Evolutionary conservation across 768 basidiomycete genomes (phyloP), one percentile per base, ranked within the genome.

Genomic region (Baorangia bicolor): DNA sequence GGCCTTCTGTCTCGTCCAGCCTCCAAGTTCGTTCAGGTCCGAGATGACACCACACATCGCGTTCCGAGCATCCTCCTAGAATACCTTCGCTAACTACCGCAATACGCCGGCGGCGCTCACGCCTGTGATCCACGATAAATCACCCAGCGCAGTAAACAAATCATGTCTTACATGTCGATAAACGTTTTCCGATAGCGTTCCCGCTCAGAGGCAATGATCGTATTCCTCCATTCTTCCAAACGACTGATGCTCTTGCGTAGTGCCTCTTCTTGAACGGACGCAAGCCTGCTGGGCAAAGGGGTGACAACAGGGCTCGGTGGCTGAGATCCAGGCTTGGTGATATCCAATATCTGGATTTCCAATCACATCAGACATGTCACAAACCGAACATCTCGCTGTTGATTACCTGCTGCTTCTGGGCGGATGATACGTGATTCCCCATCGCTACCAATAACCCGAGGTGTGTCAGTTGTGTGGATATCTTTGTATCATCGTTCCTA

Each of bases 1-100:
- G 94, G 1, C 94, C 94, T 64, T 97, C 94, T 2, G 93, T 94
- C 64, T 95, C 94, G 58, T 96, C 94, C 42, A 96, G 71, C 31
- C 87, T 76, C 94, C 94, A 96, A 12, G 80, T 62, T 8, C 73
- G 73, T 23, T 74, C 73, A 3, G 65, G 73, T 38, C 75, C 76
- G 16, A 78, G 69, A 41, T 81, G 78, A 2, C 86, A 84, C 94
- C 94, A 96, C 13, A 96, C 66, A 0, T 93, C 93, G 21, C 90
- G 81, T 66, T 96, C 94, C 0, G 85, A 84, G 2, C 83, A 83
- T 23, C 90, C 72, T 10, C 83, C 64, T 38, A 81, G 70, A 0
- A 82, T 76, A 80, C 88, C 88, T 47, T 87, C 84, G 30, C 79
- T 75, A 41, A 88, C 66, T 11, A 77, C 72, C 3, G 82, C 75